Base-by-base conservation (phyloP, 257 asterid genomes). In the Thymus mandschuricus region DNA sequence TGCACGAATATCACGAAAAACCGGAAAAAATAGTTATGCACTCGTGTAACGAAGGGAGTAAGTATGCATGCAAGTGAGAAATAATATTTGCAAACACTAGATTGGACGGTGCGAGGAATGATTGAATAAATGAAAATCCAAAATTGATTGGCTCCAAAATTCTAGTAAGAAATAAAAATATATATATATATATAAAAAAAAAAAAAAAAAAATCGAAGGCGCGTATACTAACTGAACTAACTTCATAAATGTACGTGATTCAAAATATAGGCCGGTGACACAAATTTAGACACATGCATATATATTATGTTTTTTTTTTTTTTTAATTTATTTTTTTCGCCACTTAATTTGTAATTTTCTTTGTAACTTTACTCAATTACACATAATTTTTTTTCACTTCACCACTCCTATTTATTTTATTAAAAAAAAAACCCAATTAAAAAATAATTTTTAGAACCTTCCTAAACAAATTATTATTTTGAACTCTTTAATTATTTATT, bases 71-170 rank as follows among this genome's bases (percentile, higher is more conserved):
- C 21, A 21, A 21, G 21, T 21, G 21, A 21, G 21, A 21, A 21
- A 21, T 21, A 21, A 21, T 21, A 21, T 21, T 21, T 21, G 21
- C 21, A 21, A 21, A 38, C 44, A 44, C 11, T 44, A 7, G 12
- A 54, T 56, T 58, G 64, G 64, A 58, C 64, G 64, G 64, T 58
- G 64, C 0, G 61, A 43, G 44, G 10, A 12, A 58, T 31, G 10
- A 56, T 30, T 10, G 61, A 28, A 13, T 5, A 44, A 44, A 9
- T 44, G 12, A n/a, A 30, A 52, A 15, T 15, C 31, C 58, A 15
- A 3, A 58, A 8, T 29, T 31, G 64, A 58, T 31, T 58, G 64
- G 44, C 64, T 58, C 64, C 64, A 33, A 31, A 58, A 58, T 58
- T 58, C 27, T 58, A 31, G 64, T 40, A 58, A 27, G 10, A 57